Percentiles rank a stretch among this genome's conserved stretches.
Conservation (phyloP, 1,284 basidiomycete species). For the Fomitopsis betulina region DNA sequence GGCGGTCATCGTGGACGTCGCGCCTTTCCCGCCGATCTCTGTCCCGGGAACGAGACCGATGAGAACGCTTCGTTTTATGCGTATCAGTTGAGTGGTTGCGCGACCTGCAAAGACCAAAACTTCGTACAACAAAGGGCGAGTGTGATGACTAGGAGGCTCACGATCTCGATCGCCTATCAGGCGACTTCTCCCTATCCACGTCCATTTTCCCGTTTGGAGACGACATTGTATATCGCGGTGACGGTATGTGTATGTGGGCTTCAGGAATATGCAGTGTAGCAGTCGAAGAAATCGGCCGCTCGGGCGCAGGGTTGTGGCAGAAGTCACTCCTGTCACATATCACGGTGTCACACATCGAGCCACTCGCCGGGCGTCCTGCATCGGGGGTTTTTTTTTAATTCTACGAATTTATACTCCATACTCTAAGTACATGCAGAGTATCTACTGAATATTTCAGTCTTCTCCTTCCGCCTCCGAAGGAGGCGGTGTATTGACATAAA, state of each 20-base stretch:
- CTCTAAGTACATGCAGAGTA: no score
- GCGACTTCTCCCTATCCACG: slow-evolving; percentile 48
- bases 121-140: background rate
- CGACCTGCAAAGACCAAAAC: slow-evolving; percentile 44
- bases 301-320: background rate
- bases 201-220: slow-evolving; percentile 52
- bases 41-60: slow-evolving; percentile 60
- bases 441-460: no score
- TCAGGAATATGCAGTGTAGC: background rate
- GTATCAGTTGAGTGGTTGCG: slow-evolving; percentile 73
- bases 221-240: slow-evolving; percentile 27
- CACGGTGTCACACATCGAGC: background rate
- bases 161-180: slow-evolving; percentile 54
- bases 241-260: background rate
- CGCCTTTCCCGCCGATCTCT: slow-evolving; percentile 38
- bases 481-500: no score
- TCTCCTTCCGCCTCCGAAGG: no score
- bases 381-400: no score
- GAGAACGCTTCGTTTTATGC: slow-evolving; percentile 62
- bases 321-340: background rate
- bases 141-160: slow-evolving; percentile 30
- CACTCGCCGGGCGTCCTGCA: background rate
- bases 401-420: no score
- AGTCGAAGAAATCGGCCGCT: background rate
- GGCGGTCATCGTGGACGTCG: slow-evolving; percentile 26